Base-by-base conservation (phyloP, 2,329 filamentous ascomycete genomes). In the Neofusicoccum sp. region DNA sequence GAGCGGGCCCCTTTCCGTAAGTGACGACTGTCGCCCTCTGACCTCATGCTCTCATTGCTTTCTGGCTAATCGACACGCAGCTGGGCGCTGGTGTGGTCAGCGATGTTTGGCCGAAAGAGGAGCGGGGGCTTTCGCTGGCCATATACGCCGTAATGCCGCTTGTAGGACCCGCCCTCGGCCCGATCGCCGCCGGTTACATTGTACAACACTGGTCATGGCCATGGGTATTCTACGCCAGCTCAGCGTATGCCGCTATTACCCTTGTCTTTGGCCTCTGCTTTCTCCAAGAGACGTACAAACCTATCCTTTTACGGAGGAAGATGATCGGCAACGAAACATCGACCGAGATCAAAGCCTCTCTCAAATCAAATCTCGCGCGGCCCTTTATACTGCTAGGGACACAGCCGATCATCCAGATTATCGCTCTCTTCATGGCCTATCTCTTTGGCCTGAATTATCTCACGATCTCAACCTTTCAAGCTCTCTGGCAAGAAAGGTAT, bases 401-500 rank as follows among this genome's bases (percentile, higher is more conserved):
- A 43, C 90, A 93, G 69, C 86, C 88, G 49, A 89, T 93, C 51
- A 88, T 93, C 6, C 79, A 86, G 26, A 87, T 85, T 51, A 85
- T 83, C 1, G 93, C 91, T 72, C 79, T 91, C 8, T 85, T 89
- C 33, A 78, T 93, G 31, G 82, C 86, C 36, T 76, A 79, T 54
- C 77, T 74, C 6, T 93, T 91, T 69, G 82, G 79, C 4, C 81
- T 87, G 62, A 84, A 87, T 63, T 87, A 86, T 59, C 79, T 87
- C 12, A 74, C 84, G 3, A 38, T 71, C 9, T 6, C 62, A 8
- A 85, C 80, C 3, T 86, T 85, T 62, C 80, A 85, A 0, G 65
- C 68, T 0, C 72, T 88, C 0, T 88, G 83, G 82, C 76, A 70
- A 3, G 63, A 68, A 0, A 70, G 76, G 20, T 88, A 88, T 64